Evolutionary conservation across 169 alveolate species (phyloP), one percentile per base, ranked within the genome.

Genomic region (Plasmodium cynomolgi): DNA sequence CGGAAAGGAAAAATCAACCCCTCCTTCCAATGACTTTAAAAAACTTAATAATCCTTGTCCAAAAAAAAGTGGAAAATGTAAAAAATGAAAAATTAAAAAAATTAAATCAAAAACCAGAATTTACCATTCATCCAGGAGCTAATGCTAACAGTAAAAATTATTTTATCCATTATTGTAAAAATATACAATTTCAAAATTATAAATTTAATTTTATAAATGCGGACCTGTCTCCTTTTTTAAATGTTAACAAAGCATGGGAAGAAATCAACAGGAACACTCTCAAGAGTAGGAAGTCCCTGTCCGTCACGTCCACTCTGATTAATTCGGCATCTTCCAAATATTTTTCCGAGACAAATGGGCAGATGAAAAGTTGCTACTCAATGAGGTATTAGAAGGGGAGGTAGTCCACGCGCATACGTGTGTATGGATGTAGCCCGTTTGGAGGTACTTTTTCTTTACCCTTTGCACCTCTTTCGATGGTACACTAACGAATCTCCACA

Each of bases 81-180:
- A 97, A 92, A 88, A 54, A 93, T 37, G 95, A 96, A 2, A 95
- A 97, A 39, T 92, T 97, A 72, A 97, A 97, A 17, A 92, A 88
- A 81, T 58, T 97, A 84, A 95, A 96, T 81, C 98, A 97, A 77
- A 79, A 74, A 83, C 96, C 97, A 2, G 98, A 97, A 91, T 95
- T 93, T 68, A 96, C 98, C 20, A 81, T 97, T 41, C 98, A 97
- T 73, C 98, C 98, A 44, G 97, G 98, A 8, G 96, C 97, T 8
- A 94, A 95, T 74, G 96, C 97, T 2, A 92, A 96, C n/a, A 81
- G 91, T 34, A 94, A 96, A 80, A 96, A 97, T 80, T 95, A 95
- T 85, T 96, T 97, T 74, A 75, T 96, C 23, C 90, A 97, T 39
- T 97, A 96, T 23, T 95, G 95, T 79, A 94, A 94, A 7, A 94